Conservation (phyloP, 352 stramenopile genomes). For the Globisporangium apiculatum region DNA sequence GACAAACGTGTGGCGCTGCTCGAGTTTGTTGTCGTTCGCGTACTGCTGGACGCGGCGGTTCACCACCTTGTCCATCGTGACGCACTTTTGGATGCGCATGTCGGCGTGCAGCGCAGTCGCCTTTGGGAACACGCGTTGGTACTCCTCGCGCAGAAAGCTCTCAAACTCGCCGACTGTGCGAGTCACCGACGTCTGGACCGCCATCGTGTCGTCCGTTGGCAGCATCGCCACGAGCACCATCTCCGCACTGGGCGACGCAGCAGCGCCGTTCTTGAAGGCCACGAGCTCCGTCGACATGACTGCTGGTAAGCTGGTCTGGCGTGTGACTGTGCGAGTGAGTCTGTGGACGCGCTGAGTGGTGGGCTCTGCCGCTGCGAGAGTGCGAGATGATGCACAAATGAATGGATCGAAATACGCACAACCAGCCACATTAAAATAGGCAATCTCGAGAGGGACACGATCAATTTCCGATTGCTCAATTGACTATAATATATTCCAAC, state of each 20-base stretch:
- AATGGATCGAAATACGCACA: too few relatives aligned
- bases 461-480: too few relatives aligned
- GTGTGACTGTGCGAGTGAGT: background rate
- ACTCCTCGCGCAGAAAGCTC: slow-evolving; percentile 52
- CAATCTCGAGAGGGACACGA: too few relatives aligned
- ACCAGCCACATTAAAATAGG: too few relatives aligned
- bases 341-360: background rate
- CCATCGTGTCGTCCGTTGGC: slow-evolving; percentile 51
- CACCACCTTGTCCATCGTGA: slow-evolving; percentile 42
- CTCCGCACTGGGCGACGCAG: slow-evolving; percentile 14
- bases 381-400: background rate
- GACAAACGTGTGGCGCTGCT: slow-evolving; percentile 43
- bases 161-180: slow-evolving; percentile 55
- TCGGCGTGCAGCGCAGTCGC: slow-evolving; percentile 31
- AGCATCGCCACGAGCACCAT: slow-evolving; percentile 73
- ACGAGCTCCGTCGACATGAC: slow-evolving; percentile 15
- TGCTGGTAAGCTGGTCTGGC: background rate
- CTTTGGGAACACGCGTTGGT: slow-evolving; percentile 53
- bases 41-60: slow-evolving; percentile 33
- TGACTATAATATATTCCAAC: too few relatives aligned
- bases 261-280: slow-evolving; percentile 16
- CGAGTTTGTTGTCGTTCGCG: slow-evolving; percentile 10
- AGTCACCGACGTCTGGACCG: slow-evolving; percentile 46
- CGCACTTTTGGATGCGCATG: slow-evolving; percentile 68
- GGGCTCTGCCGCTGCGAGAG: background rate